These are phyloP conservation scores for Yarrowia galli DNA, from an alignment of 1,139 yeast genomes.

Conservation along the genomic window DNA sequence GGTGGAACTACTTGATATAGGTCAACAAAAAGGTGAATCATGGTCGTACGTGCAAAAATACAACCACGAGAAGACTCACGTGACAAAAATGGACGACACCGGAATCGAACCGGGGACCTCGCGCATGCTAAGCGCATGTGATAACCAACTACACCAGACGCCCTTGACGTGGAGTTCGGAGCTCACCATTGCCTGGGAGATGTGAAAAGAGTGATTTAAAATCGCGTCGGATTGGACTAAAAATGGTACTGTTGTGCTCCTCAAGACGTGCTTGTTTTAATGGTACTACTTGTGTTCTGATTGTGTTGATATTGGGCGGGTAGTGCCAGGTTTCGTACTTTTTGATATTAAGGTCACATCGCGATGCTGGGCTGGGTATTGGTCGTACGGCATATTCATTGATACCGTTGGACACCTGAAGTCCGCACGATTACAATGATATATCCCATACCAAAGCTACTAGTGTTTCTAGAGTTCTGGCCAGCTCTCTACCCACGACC, in stretches of 20 bases:
- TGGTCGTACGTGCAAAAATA: neutral
- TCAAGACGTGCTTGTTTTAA: neutral
- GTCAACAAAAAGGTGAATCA: neutral
- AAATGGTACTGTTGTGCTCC: neutral
- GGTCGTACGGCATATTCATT: too few species aligned
- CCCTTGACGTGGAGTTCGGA: neutral
- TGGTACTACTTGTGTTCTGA: neutral
- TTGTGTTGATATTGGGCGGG: neutral
- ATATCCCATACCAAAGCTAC: too few species aligned
- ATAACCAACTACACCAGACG: slow-evolving; percentile 32
- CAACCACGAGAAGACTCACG: neutral
- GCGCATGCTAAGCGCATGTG: slow-evolving; percentile 34
- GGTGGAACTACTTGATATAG: neutral
- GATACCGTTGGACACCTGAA: too few species aligned
- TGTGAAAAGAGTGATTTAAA: neutral
- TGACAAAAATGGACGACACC: slow-evolving; percentile 36
- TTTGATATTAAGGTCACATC: too few species aligned
- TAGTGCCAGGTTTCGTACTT: too few species aligned
- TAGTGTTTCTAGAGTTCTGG: too few species aligned
- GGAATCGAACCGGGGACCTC: slow-evolving; percentile 25
- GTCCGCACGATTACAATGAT: too few species aligned
- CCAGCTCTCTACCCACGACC: too few species aligned
- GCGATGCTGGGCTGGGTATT: too few species aligned
- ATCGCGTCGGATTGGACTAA: neutral
- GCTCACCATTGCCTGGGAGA: slow-evolving; percentile 4